Evolutionary conservation across 345 rosid genomes (phyloP).

Genomic region (Clarkia xantiana): DNA sequence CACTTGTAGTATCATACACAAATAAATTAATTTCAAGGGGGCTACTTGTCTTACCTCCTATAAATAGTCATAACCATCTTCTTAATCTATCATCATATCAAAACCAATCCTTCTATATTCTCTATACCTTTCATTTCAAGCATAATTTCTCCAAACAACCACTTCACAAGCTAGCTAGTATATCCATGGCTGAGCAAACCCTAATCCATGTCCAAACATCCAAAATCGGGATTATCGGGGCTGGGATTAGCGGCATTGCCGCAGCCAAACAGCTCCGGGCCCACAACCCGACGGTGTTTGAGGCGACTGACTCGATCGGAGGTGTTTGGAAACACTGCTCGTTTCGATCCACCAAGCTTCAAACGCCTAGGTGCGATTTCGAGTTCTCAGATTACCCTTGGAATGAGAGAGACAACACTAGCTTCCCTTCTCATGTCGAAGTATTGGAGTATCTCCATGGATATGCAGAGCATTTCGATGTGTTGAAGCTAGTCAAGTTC

Average conservation of each 20-base stretch:
- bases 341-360: constrained; percentile 65
- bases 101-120: too few relatives aligned
- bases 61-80: too few relatives aligned
- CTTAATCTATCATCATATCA: too few relatives aligned
- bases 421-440: constrained; percentile 53
- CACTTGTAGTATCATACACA: too few relatives aligned
- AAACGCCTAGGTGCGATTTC: constrained; percentile 47
- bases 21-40: too few relatives aligned
- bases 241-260: constrained; percentile 82
- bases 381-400: constrained; percentile 87
- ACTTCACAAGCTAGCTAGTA: too few relatives aligned
- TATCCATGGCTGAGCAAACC: background rate
- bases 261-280: constrained; percentile 55
- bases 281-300: constrained; percentile 55
- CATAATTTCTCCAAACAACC: too few relatives aligned
- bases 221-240: constrained; percentile 64
- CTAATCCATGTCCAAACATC: background rate
- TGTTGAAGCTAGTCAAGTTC: constrained; percentile 43
- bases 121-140: too few relatives aligned
- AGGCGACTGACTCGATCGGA: constrained; percentile 66
- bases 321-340: constrained; percentile 91
- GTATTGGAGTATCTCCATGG: constrained; percentile 61
- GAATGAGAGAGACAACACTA: constrained; percentile 53
- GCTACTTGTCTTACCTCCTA: too few relatives aligned
- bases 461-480: constrained; percentile 55